Base-by-base conservation (phyloP, 805 yeast genomes). In the Pichia manshurica region DNA sequence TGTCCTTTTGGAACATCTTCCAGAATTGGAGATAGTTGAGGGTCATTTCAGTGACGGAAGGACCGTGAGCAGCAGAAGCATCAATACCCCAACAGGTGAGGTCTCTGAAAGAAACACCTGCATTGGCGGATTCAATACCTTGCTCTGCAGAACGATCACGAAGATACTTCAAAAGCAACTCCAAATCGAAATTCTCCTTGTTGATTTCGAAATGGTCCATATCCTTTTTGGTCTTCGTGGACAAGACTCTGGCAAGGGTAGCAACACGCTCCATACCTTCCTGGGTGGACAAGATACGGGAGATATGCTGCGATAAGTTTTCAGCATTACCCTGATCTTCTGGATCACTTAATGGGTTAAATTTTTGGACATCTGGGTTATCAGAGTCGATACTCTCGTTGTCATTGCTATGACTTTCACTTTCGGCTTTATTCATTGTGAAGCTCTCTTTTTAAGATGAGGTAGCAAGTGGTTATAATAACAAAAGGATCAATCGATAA, bases 11-110 rank as follows among this genome's bases (percentile, higher is more conserved):
- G 45, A 62, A 53, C 7, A 57, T 52, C 42, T 57, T 59, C 21
- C 51, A 68, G 48, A 58, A 54, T 17, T 56, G 48, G n/a, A 55
- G 45, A 25, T 58, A 46, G 21, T 63, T 64, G 53, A 73, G 64
- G 4, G 62, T 32, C 69, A 71, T 61, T 56, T 72, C 74, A 29
- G 61, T 67, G 22, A 71, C 71, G 20, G 73, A 67, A 28, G 75
- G 74, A 40, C 74, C 75, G 56, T 64, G 69, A 12, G 77, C 74
- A 36, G 77, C 77, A 35, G 77, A 75, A 17, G 77, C 72, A 51
- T 78, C 82, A 44, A 68, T 54, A 61, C 75, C 77, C 51, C 69
- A 63, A 44, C 73, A 70, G 7, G 73, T 70, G 17, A 72, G 53
- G 41, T 62, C 59, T 47, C 63, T 70, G 57, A 72, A 69, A 5